Evolutionary conservation across 78 protist species (phyloP), one percentile per base, ranked within the genome.

Genomic region (Protostelium mycophagum): DNA sequence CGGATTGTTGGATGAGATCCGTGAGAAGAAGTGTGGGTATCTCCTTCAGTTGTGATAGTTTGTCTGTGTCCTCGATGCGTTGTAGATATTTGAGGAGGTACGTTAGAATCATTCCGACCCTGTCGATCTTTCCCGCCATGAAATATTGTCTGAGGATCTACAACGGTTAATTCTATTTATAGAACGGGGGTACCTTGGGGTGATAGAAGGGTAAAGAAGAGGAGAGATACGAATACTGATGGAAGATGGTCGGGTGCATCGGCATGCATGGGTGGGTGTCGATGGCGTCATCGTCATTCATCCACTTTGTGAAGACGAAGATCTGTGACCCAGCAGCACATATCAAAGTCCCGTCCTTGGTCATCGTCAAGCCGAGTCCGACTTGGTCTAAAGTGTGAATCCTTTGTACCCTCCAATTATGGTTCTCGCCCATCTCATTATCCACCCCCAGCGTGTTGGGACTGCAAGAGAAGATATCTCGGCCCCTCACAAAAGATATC

Each of bases 61-160:
- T 16, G n/a, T 85, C 37, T 85, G 35, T 16, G 63, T 37, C 88
- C 5, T 34, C 28, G 34, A 84, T 85, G 1, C 85, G 87, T 35
- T 88, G 73, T 16, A 91, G 36, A 38, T 85, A 91, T 34, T 37
- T 63, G 28, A 83, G 84, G 31, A 91, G 63, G 83, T 87, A 87
- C 16, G 35, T 87, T 0, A 91, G 51, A 0, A 91, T 91, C 37
- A 86, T 88, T n/a, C 89, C 94, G 29, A 91, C 91, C 0, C 35
- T 86, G 28, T 89, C 91, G 39, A 86, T 89, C 63, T 91, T 86
- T 39, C 94, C 94, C 10, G 94, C 94, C 91, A 91, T 88, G 90
- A 91, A 89, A 37, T 84, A 91, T n/a, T n/a, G n/a, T n/a, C n/a
- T n/a, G n/a, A n/a, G n/a, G n/a, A n/a, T n/a, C n/a, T n/a, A n/a